These are phyloP conservation scores for Curvularia spicifera DNA, from an alignment of 2,329 filamentous ascomycete species.

Conservation along the genomic window DNA sequence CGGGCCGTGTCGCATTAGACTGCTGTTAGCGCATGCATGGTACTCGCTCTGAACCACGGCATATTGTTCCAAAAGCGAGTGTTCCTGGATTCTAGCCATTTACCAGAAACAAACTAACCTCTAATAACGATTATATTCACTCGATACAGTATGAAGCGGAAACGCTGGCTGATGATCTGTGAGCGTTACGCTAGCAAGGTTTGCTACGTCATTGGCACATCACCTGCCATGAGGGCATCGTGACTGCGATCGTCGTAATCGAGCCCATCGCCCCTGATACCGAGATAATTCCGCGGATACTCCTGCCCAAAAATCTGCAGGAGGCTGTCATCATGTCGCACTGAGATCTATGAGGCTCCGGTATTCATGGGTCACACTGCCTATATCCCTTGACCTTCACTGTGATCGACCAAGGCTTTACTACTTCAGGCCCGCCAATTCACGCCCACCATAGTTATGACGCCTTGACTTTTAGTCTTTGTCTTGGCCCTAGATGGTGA, in stretches of 20 bases:
- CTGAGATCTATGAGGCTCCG: slow-evolving; percentile 1
- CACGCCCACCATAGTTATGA: neutral
- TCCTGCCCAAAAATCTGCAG: no score
- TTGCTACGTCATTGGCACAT: slow-evolving; percentile 1
- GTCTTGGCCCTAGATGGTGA: neutral
- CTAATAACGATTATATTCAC: neutral
- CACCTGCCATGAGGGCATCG: neutral
- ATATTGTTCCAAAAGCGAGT: neutral
- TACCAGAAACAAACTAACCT: neutral
- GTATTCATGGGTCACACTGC: neutral
- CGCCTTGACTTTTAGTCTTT: slow-evolving; percentile 11
- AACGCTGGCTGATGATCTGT: neutral
- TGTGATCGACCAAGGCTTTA: neutral
- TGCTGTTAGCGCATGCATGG: neutral
- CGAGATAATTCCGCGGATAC: neutral
- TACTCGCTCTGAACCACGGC: neutral
- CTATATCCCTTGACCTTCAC: neutral
- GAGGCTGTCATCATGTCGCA: slow-evolving; percentile 2
- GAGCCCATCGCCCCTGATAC: neutral
- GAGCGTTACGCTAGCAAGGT: neutral
- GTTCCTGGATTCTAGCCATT: neutral
- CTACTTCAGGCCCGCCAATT: neutral
- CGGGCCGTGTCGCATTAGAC: neutral
- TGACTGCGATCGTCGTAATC: neutral
- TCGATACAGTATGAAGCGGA: neutral